A percentile compares a stretch with the other conserved stretches of the same genome.
phyloP scores from a whole-genome alignment of 495 filamentous ascomycete genomes.

The Oidiodendron maius region DNA sequence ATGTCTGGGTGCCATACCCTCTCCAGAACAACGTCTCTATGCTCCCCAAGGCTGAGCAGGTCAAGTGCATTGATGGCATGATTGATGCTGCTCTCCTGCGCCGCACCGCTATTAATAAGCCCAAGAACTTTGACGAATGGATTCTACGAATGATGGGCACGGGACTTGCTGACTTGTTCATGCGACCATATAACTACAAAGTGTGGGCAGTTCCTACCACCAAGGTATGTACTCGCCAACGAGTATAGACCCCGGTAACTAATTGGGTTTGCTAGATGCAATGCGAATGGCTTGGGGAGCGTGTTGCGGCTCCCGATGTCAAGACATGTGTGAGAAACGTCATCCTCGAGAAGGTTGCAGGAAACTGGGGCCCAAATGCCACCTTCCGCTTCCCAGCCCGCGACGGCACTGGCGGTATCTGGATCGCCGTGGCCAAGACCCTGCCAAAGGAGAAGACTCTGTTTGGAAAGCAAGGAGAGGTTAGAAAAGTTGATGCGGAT shows the following conservation, averaged over 20 bases:
- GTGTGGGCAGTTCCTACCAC: slow-evolving; percentile 98
- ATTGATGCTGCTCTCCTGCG: slow-evolving; percentile 89
- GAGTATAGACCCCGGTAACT: neutral
- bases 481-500: slow-evolving; percentile 78
- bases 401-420: slow-evolving; percentile 96
- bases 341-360: slow-evolving; percentile 91
- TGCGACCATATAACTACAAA: slow-evolving; percentile 99
- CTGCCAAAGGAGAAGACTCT: slow-evolving; percentile 85
- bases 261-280: slow-evolving; percentile 62
- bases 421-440: slow-evolving; percentile 95
- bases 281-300: slow-evolving; percentile 98
- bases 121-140: slow-evolving; percentile 97
- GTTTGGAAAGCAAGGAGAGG: slow-evolving; percentile 79
- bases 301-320: slow-evolving; percentile 93
- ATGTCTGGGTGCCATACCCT: slow-evolving; percentile 94
- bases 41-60: slow-evolving; percentile 95
- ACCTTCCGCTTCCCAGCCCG: slow-evolving; percentile 97
- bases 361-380: slow-evolving; percentile 97
- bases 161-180: slow-evolving; percentile 93
- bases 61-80: slow-evolving; percentile 91
- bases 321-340: slow-evolving; percentile 94
- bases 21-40: slow-evolving; percentile 99
- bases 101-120: slow-evolving; percentile 83
- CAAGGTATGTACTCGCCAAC: slow-evolving; percentile 56
- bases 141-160: slow-evolving; percentile 87